Percentiles rank a stretch among this genome's conserved stretches.
phyloP scores from a whole-genome alignment of 345 rosid genomes.

The Rhodamnia rubescens region DNA sequence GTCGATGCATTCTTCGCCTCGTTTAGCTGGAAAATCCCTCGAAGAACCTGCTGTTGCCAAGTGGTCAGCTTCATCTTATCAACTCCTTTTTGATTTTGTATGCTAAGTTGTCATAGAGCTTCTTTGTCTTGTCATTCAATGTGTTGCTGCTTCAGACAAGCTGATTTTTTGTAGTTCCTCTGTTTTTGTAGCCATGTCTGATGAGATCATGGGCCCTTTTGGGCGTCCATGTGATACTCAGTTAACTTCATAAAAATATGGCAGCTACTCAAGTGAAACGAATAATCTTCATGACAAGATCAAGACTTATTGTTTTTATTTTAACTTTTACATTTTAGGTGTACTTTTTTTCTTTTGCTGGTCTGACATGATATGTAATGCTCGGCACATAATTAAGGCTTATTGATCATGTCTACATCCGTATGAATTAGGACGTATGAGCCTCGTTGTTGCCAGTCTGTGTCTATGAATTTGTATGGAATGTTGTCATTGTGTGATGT shows the following conservation, averaged over 20 bases:
- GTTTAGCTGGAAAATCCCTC: conserved; percentile 63
- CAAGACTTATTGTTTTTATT: background rate
- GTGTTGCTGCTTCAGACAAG: background rate
- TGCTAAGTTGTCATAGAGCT: background rate
- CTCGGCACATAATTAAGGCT: background rate
- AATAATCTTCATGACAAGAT: background rate
- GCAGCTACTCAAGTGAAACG: background rate
- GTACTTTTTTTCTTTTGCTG: background rate
- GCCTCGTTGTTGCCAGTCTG: background rate
- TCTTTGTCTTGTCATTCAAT: background rate
- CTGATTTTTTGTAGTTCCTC: background rate
- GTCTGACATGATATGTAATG: background rate
- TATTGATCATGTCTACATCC: background rate
- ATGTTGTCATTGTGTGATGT: background rate
- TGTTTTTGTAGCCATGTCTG: background rate
- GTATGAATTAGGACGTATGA: background rate
- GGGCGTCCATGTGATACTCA: background rate
- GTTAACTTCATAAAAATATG: background rate
- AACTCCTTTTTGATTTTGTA: background rate
- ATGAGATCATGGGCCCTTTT: background rate
- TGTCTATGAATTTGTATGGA: background rate
- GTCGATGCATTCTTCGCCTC: conserved; percentile 49
- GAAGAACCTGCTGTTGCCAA: conserved; percentile 4
- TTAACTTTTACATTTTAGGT: background rate
- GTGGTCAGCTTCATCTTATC: conserved; percentile 27